phyloP scores from a whole-genome alignment of 495 filamentous ascomycete genomes.

The Talaromyces liani region DNA sequence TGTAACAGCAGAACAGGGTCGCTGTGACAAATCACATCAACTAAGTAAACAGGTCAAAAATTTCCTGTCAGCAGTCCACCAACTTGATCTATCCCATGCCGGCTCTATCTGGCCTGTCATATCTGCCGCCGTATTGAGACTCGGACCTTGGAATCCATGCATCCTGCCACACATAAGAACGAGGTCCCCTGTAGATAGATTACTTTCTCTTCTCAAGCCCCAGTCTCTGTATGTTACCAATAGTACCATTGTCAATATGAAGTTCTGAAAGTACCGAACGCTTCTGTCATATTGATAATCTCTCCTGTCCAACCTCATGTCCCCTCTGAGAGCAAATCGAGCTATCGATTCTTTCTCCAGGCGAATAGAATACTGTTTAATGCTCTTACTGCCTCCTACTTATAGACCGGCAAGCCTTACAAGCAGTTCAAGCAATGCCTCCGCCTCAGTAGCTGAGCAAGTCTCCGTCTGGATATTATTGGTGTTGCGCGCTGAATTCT shows the following conservation, averaged over 20 bases:
- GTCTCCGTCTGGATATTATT: no score
- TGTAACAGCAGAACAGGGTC: neutral
- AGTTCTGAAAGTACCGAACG: neutral
- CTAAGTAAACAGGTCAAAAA: neutral
- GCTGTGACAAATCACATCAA: neutral
- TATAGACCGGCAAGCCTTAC: no score
- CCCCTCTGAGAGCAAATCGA: no score
- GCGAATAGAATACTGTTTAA: no score
- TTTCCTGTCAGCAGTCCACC: neutral
- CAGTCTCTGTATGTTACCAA: neutral
- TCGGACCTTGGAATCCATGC: neutral
- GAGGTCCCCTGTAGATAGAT: neutral
- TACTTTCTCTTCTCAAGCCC: neutral
- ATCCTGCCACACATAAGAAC: neutral
- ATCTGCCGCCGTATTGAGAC: neutral
- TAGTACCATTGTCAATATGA: neutral
- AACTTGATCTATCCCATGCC: neutral
- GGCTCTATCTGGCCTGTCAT: neutral
- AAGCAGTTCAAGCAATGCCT: no score
- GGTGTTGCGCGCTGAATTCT: no score
- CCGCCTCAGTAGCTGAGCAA: no score
- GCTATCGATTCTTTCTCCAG: no score
- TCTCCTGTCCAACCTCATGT: neutral
- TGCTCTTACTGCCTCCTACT: no score
- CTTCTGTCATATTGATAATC: neutral